phyloP scores from a whole-genome alignment of 2,329 filamentous ascomycete species.

The Cordyceps pruinosa region DNA sequence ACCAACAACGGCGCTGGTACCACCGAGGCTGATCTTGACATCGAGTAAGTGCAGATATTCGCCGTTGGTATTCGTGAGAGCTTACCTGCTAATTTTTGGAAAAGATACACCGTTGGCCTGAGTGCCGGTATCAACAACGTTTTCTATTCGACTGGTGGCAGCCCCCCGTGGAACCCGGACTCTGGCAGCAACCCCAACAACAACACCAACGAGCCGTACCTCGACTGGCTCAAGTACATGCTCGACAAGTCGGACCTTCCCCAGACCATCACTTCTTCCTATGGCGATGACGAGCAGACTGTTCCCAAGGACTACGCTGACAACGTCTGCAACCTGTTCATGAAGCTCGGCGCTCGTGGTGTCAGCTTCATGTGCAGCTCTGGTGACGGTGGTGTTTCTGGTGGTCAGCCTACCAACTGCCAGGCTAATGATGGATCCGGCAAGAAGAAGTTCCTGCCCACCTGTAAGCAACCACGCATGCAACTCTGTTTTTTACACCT shows the following conservation, averaged over 20 bases:
- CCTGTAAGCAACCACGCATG: background rate
- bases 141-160: conserved; percentile 9
- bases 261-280: conserved; percentile 10
- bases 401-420: background rate
- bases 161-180: conserved; percentile 2
- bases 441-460: background rate
- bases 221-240: conserved; percentile 11
- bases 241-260: conserved; percentile 1
- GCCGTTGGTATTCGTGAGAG: background rate
- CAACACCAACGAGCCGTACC: conserved; percentile 12
- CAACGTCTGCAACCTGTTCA: conserved; percentile 11
- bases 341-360: conserved; percentile 12
- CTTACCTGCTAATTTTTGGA: background rate
- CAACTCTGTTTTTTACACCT: background rate
- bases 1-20: background rate
- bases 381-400: conserved; percentile 8
- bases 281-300: conserved; percentile 8
- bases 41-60: background rate
- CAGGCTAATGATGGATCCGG: conserved; percentile 13
- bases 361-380: conserved; percentile 9
- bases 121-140: conserved; percentile 7
- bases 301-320: conserved; percentile 9
- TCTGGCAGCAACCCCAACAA: conserved; percentile 5
- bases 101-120: conserved; percentile 3
- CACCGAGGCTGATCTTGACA: conserved; percentile 9